Conservation (phyloP, 163 green algal genomes). For the Chlamydomonas reinhardtii region DNA sequence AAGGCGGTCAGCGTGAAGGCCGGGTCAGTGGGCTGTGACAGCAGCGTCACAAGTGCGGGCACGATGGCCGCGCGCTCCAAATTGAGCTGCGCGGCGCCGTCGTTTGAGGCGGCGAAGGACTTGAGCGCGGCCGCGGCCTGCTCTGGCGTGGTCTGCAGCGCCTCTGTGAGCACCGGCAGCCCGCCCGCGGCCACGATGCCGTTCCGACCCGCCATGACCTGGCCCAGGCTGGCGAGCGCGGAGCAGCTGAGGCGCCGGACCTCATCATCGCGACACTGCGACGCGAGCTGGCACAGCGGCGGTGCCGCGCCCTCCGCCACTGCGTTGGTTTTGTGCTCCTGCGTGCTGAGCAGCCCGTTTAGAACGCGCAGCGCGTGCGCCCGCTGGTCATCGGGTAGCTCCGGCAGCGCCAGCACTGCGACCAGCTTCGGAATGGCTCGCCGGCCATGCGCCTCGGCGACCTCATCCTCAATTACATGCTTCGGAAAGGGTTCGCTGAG, state of each 20-base stretch:
- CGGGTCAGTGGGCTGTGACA: conserved; percentile 11
- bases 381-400: conserved; percentile 44
- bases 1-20: conserved; percentile 45
- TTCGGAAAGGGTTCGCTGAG: conserved; percentile 49
- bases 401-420: conserved; percentile 32
- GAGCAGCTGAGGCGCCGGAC: conserved; percentile 54
- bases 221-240: conserved; percentile 55
- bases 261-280: conserved; percentile 27
- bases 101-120: conserved; percentile 42
- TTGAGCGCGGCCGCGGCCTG: conserved; percentile 49
- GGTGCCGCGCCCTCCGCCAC: conserved; percentile 38
- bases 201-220: conserved; percentile 48
- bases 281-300: conserved; percentile 42
- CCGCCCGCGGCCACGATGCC: conserved; percentile 43
- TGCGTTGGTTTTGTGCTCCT: conserved; percentile 60
- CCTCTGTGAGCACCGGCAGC: conserved; percentile 46
- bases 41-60: conserved; percentile 44
- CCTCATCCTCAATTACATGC: conserved; percentile 56
- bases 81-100: conserved; percentile 44
- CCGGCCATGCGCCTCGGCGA: conserved; percentile 56
- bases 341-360: conserved; percentile 54
- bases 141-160: conserved; percentile 51
- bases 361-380: conserved; percentile 54
- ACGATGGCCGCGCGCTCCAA: conserved; percentile 23
- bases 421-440: conserved; percentile 52